Evolutionary conservation across 345 rosid species (phyloP).

Genomic region (Mercurialis annua): DNA sequence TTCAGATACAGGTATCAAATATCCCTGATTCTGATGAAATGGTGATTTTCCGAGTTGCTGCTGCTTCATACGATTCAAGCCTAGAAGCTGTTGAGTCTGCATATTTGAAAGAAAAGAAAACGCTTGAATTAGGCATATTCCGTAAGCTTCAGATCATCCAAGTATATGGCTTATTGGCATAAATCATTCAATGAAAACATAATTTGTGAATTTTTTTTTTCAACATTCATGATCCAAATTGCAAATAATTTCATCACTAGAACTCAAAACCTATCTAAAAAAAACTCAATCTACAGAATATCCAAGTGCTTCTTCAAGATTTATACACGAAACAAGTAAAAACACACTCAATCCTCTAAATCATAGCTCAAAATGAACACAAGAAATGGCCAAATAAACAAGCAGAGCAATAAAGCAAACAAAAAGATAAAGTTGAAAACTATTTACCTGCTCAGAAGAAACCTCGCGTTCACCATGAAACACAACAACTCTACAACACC

Average conservation of each 20-base stretch:
- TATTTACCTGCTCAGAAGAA: slow-evolving; percentile 64
- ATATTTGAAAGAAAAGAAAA: neutral
- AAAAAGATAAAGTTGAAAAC: neutral
- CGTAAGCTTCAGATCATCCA: neutral
- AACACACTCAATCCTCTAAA: neutral
- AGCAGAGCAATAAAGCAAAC: neutral
- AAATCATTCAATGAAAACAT: too few species aligned
- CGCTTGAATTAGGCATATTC: neutral
- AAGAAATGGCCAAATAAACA: neutral
- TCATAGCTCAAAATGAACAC: too few species aligned
- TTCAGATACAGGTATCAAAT: slow-evolving; percentile 66
- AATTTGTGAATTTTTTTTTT: too few species aligned
- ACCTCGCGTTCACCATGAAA: slow-evolving; percentile 78
- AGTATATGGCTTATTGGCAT: neutral
- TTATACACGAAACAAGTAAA: neutral
- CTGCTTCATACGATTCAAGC: slow-evolving; percentile 42
- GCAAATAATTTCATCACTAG: neutral
- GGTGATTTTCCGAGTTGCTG: slow-evolving; percentile 50
- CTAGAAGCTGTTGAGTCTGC: slow-evolving; percentile 67
- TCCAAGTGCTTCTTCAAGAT: neutral
- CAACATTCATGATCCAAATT: too few species aligned
- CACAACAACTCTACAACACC: slow-evolving; percentile 65
- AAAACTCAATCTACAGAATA: neutral
- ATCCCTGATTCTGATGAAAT: slow-evolving; percentile 63
- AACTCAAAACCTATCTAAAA: neutral